Evolutionary conservation across 176 grass and related monocot genomes (phyloP), one percentile per base, ranked within the genome.

Genomic region (Triticum urartu): DNA sequence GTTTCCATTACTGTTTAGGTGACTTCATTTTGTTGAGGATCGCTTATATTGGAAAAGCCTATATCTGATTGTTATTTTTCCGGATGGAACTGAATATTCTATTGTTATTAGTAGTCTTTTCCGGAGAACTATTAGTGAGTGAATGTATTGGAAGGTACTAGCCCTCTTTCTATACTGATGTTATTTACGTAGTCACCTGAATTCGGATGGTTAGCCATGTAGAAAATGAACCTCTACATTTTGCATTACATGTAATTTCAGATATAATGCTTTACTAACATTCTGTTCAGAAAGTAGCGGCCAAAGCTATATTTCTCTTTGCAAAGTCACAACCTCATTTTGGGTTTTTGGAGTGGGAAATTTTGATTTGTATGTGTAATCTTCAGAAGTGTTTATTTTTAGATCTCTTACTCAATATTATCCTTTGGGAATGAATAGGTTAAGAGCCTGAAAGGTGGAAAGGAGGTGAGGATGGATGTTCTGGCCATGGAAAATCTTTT

Each of bases 401-500:
- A 74, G 34, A 63, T 61, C 18, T n/a, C 43, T 72, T 80, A 45
- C 72, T 35, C 25, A 71, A 63, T 21, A 24, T 67, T 50, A 77
- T 88, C 4, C 7, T 87, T 84, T 42, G 58, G 25, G 38, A 36
- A 72, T 61, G 36, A 30, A 85, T 71, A 95, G 94, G 94, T 95
- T 61, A 94, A 90, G 87, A 95, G 89, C 78, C 64, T 99, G 22
- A 96, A 96, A 86, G 83, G 86, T 75, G 94, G 94, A 79, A 96
- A 94, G 86, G 97, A 99, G 71, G 81, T 83, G 75, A 99, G 69
- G 82, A 99, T 99, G 88, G 97, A 96, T 88, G 90, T 99, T 45
- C 77, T 99, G 18, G 89, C 94, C 54, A 99, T 99, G 97, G 97
- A 99, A 94, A 99, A 99, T 94, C 97, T 99, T 87, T 52, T 96